Evolutionary conservation across 176 grass and related monocot genomes (phyloP), one percentile per base, ranked within the genome.

Genomic region (Oryza australiensis): DNA sequence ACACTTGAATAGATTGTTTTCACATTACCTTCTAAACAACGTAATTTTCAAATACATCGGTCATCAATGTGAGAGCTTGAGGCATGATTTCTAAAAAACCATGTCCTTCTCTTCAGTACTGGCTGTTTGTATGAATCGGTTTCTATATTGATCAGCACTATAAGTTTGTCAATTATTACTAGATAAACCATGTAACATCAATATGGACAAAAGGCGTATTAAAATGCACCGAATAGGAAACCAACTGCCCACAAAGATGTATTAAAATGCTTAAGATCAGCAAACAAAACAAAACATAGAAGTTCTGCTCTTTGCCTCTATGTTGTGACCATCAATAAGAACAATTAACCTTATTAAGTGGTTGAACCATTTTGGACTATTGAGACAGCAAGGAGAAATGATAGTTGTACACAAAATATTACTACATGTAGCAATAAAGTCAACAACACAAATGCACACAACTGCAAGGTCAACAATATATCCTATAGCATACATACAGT

Each of bases 1-100:
- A 74, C 16, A 1, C 42, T 23, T 33, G 78, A 80, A 35, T 20
- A 79, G 79, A 80, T 66, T 22, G 72, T 14, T 18, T 70, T 38
- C 35, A 5, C 35, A 8, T 45, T 88, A 97, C 94, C 94, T 97
- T 97, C 55, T 97, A 91, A 64, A 97, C 91, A 67, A 97, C 94
- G 78, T 97, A 97, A 78, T 97, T 97, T 81, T 91, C 94, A 64
- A 97, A 97, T 70, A 97, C 94, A 86, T 97, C 91, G 62, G 94
- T 97, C 91, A 97, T 91, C 45, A 93, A 85, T 74, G 72, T 89
- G 46, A 97, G 80, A 51, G 91, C 88, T 59, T 89, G 88, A 69
- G 94, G 91, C 91, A 97, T 91, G 29, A 97, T 93, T 82, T 97
- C 94, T 76, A 74, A 85, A 64, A 90, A 38, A 90, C 84, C 88